Evolutionary conservation across 2,329 filamentous ascomycete species (phyloP).

Genomic region (Sclerotinia nivalis): DNA sequence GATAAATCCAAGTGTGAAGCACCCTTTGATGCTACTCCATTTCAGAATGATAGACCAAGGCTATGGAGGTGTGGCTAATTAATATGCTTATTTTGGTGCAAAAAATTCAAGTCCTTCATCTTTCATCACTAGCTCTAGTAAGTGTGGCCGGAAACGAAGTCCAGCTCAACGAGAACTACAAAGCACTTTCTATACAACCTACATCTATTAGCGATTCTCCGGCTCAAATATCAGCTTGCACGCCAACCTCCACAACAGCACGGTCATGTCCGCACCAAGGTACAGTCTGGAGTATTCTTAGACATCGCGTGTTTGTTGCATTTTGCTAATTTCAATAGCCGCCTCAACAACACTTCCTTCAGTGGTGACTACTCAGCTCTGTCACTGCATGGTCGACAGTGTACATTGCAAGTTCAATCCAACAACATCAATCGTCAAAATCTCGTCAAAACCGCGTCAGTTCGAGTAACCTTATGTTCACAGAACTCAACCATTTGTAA

Average conservation of each 20-base stretch:
- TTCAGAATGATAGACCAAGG: background rate
- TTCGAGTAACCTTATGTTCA: conserved; percentile 50
- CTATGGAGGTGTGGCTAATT: background rate
- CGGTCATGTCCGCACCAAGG: conserved; percentile 18
- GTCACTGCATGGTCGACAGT: conserved; percentile 76
- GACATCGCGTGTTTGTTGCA: background rate
- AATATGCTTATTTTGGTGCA: too few species aligned
- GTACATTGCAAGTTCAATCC: conserved; percentile 43
- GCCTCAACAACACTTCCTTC: conserved; percentile 70
- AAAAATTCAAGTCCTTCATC: background rate
- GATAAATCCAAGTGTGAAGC: background rate
- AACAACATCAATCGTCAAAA: conserved; percentile 57
- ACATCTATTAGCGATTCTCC: conserved; percentile 55
- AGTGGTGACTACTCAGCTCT: conserved; percentile 71
- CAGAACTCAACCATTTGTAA: conserved; percentile 46
- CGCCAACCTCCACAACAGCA: conserved; percentile 41
- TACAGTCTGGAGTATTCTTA: background rate
- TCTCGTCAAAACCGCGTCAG: conserved; percentile 62
- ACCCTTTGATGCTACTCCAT: background rate
- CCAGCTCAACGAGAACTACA: conserved; percentile 64
- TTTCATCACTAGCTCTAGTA: conserved; percentile 11
- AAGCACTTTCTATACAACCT: conserved; percentile 55
- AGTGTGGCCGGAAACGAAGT: conserved; percentile 51
- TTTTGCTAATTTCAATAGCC: background rate
- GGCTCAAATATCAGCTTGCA: conserved; percentile 64